phyloP scores from a whole-genome alignment of 1,139 yeast species.

The Yamadazyma mexicana region DNA sequence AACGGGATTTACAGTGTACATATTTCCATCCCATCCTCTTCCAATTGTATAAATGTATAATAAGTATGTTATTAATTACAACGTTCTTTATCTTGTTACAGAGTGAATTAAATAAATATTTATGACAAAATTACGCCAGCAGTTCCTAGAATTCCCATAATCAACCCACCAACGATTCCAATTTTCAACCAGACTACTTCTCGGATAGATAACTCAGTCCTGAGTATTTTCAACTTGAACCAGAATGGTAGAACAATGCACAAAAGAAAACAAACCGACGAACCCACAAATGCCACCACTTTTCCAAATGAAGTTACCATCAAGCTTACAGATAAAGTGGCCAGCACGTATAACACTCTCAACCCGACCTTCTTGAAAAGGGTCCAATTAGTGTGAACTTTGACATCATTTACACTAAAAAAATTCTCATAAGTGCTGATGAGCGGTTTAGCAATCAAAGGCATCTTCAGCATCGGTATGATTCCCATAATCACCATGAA shows the following conservation, averaged over 20 bases:
- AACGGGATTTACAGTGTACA: constrained; percentile 12
- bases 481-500: constrained; percentile 40
- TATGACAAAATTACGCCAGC: constrained; percentile 19
- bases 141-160: constrained; percentile 54
- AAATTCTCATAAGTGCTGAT: constrained; percentile 39
- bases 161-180: constrained; percentile 47
- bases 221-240: constrained; percentile 64
- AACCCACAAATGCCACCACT: constrained; percentile 80
- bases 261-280: constrained; percentile 76
- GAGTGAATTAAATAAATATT: no score
- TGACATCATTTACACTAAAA: constrained; percentile 13
- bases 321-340: constrained; percentile 48
- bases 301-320: constrained; percentile 76
- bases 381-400: not conserved
- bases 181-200: constrained; percentile 41
- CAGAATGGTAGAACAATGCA: constrained; percentile 76
- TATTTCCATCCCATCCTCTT: not conserved
- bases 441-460: constrained; percentile 40
- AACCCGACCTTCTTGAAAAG: constrained; percentile 29
- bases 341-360: constrained; percentile 22
- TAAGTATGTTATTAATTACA: not conserved
- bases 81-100: no score
- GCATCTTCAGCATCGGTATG: constrained; percentile 42
- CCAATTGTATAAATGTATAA: not conserved
- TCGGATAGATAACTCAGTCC: constrained; percentile 38